phyloP scores from a whole-genome alignment of 352 stramenopile species.

The Phytophthora pluvialis region DNA sequence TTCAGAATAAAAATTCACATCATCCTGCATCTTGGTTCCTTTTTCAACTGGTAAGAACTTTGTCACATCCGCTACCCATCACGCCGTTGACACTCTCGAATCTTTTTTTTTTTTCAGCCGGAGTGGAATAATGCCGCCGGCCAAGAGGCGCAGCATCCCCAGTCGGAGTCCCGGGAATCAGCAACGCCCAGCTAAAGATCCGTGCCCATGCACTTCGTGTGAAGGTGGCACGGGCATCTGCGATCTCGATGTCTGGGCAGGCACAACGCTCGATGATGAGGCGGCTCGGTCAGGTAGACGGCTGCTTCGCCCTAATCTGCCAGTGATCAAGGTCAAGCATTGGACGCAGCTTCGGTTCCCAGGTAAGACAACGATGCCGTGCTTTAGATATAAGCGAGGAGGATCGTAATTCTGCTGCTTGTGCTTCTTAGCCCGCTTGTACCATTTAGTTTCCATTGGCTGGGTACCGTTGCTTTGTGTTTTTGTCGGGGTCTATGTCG shows the following conservation, averaged over 20 bases:
- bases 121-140: slow-evolving; percentile 39
- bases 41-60: slow-evolving; percentile 11
- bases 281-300: slow-evolving; percentile 19
- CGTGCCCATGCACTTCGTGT: slow-evolving; percentile 41
- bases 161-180: slow-evolving; percentile 11
- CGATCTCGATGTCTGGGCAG: slow-evolving; percentile 60
- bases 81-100: neutral
- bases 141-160: slow-evolving; percentile 42
- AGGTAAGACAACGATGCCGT: slow-evolving; percentile 16
- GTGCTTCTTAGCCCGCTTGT: slow-evolving; percentile 43
- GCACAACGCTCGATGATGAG: slow-evolving; percentile 52
- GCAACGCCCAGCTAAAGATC: neutral
- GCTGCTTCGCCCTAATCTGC: slow-evolving; percentile 50
- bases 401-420: neutral
- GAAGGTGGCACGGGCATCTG: slow-evolving; percentile 48
- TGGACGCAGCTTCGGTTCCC: slow-evolving; percentile 43
- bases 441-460: slow-evolving; percentile 55
- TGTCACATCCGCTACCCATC: neutral
- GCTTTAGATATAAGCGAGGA: neutral
- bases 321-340: slow-evolving; percentile 58
- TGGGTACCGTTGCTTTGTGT: slow-evolving; percentile 54
- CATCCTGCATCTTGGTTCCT: slow-evolving; percentile 8
- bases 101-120: slow-evolving; percentile 2
- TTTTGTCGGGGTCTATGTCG: slow-evolving; percentile 56
- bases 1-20: slow-evolving; percentile 14